Conservation (phyloP, 2,329 filamentous ascomycete species). For the Ustilaginoidea virens region DNA sequence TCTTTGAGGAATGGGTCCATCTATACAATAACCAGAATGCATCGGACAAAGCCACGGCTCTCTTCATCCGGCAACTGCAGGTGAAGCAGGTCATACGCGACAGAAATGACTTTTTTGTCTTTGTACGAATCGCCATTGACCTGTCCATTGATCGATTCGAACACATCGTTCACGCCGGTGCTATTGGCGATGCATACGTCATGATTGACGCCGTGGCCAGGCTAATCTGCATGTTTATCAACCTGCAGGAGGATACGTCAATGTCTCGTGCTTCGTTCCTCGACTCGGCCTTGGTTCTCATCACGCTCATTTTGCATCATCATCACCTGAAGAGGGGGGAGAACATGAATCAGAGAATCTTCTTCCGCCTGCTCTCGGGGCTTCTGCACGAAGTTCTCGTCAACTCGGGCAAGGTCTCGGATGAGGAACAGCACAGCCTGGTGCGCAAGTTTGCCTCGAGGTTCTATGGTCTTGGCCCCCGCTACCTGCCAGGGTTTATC, state of each 20-base stretch:
- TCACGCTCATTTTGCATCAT: conserved; percentile 68
- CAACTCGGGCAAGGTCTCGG: conserved; percentile 39
- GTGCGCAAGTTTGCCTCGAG: conserved; percentile 56
- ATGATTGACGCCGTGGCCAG: conserved; percentile 70
- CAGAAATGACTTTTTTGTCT: conserved; percentile 62
- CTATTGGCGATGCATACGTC: conserved; percentile 38
- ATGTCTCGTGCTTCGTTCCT: conserved; percentile 56
- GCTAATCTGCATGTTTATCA: conserved; percentile 61
- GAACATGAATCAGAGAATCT: conserved; percentile 72
- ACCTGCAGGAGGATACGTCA: conserved; percentile 50
- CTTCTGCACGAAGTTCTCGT: conserved; percentile 61
- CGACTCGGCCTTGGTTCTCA: conserved; percentile 62
- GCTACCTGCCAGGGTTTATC: conserved; percentile 64
- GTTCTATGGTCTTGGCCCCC: conserved; percentile 60
- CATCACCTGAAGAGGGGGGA: conserved; percentile 72
- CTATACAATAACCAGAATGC: conserved; percentile 65
- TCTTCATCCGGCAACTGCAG: conserved; percentile 78
- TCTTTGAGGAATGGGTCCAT: conserved; percentile 90
- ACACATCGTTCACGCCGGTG: conserved; percentile 46
- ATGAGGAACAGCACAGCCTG: conserved; percentile 52
- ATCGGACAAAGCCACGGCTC: conserved; percentile 52
- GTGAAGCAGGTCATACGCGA: conserved; percentile 55
- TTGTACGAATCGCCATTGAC: conserved; percentile 71
- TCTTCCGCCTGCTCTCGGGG: conserved; percentile 77
- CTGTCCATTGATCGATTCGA: conserved; percentile 67